phyloP scores from a whole-genome alignment of 2,329 filamentous ascomycete genomes.

The Fusarium sp. region DNA sequence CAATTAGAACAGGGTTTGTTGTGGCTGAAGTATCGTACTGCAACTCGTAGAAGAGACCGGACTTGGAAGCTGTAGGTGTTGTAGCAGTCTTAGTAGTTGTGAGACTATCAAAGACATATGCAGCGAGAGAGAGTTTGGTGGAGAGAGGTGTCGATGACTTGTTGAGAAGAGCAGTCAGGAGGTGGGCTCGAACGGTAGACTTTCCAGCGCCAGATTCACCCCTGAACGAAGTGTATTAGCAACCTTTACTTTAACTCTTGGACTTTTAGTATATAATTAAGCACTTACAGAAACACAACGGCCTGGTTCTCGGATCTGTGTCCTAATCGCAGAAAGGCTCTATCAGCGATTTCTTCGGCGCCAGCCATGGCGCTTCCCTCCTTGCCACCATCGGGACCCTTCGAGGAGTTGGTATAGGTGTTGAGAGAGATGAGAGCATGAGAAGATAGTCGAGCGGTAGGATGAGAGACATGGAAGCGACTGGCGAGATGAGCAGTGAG shows the following conservation, averaged over 20 bases:
- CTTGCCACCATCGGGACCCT: constrained; percentile 89
- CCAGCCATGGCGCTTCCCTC: constrained; percentile 93
- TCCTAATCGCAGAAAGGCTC: constrained; percentile 87
- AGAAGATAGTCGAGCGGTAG: constrained; percentile 89
- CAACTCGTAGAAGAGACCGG: constrained; percentile 93
- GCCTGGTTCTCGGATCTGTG: constrained; percentile 94
- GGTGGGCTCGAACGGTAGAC: constrained; percentile 90
- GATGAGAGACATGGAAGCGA: constrained; percentile 91
- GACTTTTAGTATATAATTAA: constrained; percentile 3
- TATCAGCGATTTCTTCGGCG: constrained; percentile 89
- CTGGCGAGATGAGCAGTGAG: constrained; percentile 85
- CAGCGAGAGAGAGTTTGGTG: constrained; percentile 90
- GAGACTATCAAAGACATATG: constrained; percentile 94
- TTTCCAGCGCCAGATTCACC: constrained; percentile 97
- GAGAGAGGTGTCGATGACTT: constrained; percentile 95
- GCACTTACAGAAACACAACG: constrained; percentile 84
- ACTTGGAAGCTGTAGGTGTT: constrained; percentile 94
- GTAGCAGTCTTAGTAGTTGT: constrained; percentile 98
- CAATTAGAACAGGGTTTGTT: constrained; percentile 87
- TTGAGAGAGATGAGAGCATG: constrained; percentile 94
- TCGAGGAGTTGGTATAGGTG: constrained; percentile 90
- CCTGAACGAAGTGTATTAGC: constrained; percentile 60
- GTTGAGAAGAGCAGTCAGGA: constrained; percentile 85
- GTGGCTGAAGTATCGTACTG: constrained; percentile 94
- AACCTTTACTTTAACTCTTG: background rate